Evolutionary conservation across 2,329 filamentous ascomycete species (phyloP), one percentile per base, ranked within the genome.

Genomic region (Colletotrichum falcatum): DNA sequence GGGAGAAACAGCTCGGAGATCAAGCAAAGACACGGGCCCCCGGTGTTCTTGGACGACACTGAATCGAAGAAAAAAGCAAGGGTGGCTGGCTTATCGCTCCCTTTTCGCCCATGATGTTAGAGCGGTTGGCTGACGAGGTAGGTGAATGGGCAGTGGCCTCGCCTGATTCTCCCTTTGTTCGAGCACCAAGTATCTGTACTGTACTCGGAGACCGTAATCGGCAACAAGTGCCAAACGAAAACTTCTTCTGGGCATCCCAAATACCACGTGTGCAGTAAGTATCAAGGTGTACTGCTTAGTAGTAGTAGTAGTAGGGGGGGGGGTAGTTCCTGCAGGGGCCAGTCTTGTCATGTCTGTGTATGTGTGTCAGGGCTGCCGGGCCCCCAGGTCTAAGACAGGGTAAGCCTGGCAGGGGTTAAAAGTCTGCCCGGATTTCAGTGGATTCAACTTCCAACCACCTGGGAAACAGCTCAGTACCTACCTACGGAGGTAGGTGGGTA

Each of bases 1-100:
- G 28, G 26, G 51, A 46, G 39, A 65, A 23, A 58, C 30, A 26
- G 16, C 16, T 20, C 30, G 14, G 39, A 48, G 26, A 51, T 55
- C 23, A 39, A 39, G 42, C 20, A 14, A 26, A 59, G 28, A 33
- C 48, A 58, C 23, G n/a, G 12, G 39, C 20, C 39, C 39, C 12
- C 3, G 42, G 30, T 3, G 39, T 23, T n/a, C 35, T 59, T 49
- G 46, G 54, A 66, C 26, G 46, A 23, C 30, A 39, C 48, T 56
- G 67, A 56, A 28, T 23, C 39, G 63, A 54, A 58, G 67, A 53
- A 66, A 53, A 58, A 51, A 58, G 49, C 48, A 66, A 66, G 28
- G 20, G n/a, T 30, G 20, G 35, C 1, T 37, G 35, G n/a, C 8
- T 23, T 11, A 9, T 16, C 16, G 46, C 46, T 16, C 39, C 44